These are phyloP conservation scores for Erythrophleum fordii DNA, from an alignment of 306 rosid species.

Conservation along the genomic window DNA sequence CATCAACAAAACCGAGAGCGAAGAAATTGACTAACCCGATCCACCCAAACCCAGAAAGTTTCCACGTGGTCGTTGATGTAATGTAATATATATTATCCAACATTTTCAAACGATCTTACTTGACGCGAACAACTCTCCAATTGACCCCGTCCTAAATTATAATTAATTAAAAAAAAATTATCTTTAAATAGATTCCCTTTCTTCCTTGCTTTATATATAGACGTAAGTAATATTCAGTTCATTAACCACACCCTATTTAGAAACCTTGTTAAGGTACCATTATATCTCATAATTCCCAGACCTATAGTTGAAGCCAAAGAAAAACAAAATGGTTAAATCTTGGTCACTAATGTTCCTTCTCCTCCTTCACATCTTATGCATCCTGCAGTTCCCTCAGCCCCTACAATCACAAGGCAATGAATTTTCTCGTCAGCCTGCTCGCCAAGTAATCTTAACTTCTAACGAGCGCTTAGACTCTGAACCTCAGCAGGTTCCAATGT, in stretches of 20 bases:
- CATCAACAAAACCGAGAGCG: not conserved
- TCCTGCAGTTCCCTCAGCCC: slow-evolving; percentile 41
- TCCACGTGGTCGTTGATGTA: not conserved
- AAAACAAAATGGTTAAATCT: slow-evolving; percentile 17
- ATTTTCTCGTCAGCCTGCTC: slow-evolving; percentile 48
- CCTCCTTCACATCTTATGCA: slow-evolving; percentile 37
- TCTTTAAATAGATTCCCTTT: slow-evolving; percentile 20
- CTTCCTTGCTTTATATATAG: not conserved
- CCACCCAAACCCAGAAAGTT: not conserved
- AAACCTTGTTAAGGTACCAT: not conserved
- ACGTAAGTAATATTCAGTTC: not conserved
- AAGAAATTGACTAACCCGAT: not conserved
- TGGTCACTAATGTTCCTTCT: slow-evolving; percentile 19
- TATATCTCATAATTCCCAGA: not conserved
- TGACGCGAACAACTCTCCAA: not conserved
- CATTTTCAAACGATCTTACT: not conserved
- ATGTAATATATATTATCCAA: not conserved
- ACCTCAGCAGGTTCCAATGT: slow-evolving; percentile 53
- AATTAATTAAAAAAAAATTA: not conserved
- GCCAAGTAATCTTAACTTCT: slow-evolving; percentile 42
- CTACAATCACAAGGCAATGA: slow-evolving; percentile 29
- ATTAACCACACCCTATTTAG: not conserved
- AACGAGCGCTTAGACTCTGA: slow-evolving; percentile 44
- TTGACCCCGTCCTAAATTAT: not conserved
- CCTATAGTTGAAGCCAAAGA: not conserved